These are phyloP conservation scores for Diaporthe citriasiana DNA, from an alignment of 2,329 filamentous ascomycete genomes.

Conservation along the genomic window DNA sequence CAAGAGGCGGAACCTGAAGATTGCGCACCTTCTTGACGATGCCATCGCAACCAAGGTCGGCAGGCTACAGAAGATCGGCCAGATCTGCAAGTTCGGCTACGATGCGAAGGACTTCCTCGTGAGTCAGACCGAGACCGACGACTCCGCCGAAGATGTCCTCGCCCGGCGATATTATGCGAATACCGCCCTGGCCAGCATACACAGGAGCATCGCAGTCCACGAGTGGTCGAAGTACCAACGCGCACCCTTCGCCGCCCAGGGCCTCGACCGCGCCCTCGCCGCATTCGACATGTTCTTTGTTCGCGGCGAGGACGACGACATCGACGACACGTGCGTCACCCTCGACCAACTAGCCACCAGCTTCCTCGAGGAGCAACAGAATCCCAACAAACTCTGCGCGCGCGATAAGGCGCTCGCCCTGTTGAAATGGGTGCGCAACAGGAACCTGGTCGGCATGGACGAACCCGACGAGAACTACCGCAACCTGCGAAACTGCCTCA, in stretches of 20 bases:
- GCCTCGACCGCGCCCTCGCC: constrained; percentile 80
- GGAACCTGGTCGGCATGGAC: constrained; percentile 79
- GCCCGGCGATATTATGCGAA: constrained; percentile 84
- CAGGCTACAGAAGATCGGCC: constrained; percentile 77
- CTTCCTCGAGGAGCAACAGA: constrained; percentile 66
- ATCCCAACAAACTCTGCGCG: constrained; percentile 69
- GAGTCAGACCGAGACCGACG: constrained; percentile 71
- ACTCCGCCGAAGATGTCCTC: constrained; percentile 79
- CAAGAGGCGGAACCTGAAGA: constrained; percentile 64
- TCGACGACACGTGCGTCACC: constrained; percentile 75
- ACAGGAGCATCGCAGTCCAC: constrained; percentile 82
- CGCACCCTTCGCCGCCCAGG: constrained; percentile 48
- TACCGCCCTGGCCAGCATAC: constrained; percentile 81
- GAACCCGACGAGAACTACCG: constrained; percentile 78
- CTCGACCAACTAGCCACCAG: constrained; percentile 74
- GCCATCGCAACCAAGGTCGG: constrained; percentile 80
- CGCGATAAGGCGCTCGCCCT: constrained; percentile 78
- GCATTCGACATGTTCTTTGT: constrained; percentile 93
- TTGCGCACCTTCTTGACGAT: constrained; percentile 71
- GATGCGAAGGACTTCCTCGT: constrained; percentile 90
- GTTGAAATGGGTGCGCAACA: constrained; percentile 76
- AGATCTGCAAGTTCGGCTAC: constrained; percentile 81
- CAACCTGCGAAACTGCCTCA: constrained; percentile 87
- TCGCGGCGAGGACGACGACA: constrained; percentile 77
- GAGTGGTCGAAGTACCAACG: constrained; percentile 76